Evolutionary conservation across 140 eudicot species (phyloP).

Genomic region (Ambrosia hybrid): DNA sequence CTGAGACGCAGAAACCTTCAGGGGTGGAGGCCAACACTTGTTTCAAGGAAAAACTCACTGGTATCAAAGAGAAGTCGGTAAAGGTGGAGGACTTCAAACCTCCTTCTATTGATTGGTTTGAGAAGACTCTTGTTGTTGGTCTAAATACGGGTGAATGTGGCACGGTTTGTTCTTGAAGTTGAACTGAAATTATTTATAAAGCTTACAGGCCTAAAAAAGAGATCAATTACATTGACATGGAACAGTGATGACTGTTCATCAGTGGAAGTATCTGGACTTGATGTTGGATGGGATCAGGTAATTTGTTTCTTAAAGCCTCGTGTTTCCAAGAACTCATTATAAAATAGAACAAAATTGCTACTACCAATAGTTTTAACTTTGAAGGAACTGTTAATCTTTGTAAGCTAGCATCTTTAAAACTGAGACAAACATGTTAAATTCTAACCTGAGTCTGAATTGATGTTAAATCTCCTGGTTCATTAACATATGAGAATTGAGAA

Average conservation of each 20-base stretch:
- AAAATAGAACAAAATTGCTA: slow-evolving; percentile 4
- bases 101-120: too few relatives aligned
- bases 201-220: slow-evolving; percentile 85
- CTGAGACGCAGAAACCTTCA: too few relatives aligned
- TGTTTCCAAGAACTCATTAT: neutral
- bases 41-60: too few relatives aligned
- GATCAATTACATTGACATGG: slow-evolving; percentile 71
- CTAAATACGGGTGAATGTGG: too few relatives aligned
- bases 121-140: too few relatives aligned
- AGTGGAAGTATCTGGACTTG: slow-evolving; percentile 93
- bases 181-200: slow-evolving; percentile 29
- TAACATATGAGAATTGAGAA: slow-evolving; percentile 51
- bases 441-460: neutral
- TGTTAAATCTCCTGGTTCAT: slow-evolving; percentile 12
- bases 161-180: slow-evolving; percentile 12
- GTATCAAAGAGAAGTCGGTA: too few relatives aligned
- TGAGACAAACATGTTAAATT: neutral
- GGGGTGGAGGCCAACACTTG: too few relatives aligned
- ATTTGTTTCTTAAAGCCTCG: slow-evolving; percentile 7
- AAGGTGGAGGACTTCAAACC: too few relatives aligned
- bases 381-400: neutral
- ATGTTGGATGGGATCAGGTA: slow-evolving; percentile 98
- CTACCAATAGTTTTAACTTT: neutral
- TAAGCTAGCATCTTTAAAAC: neutral
- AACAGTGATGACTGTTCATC: slow-evolving; percentile 52